Evolutionary conservation across 2,329 filamentous ascomycete species (phyloP), one percentile per base, ranked within the genome.

Genomic region (Colletotrichum spinosum): DNA sequence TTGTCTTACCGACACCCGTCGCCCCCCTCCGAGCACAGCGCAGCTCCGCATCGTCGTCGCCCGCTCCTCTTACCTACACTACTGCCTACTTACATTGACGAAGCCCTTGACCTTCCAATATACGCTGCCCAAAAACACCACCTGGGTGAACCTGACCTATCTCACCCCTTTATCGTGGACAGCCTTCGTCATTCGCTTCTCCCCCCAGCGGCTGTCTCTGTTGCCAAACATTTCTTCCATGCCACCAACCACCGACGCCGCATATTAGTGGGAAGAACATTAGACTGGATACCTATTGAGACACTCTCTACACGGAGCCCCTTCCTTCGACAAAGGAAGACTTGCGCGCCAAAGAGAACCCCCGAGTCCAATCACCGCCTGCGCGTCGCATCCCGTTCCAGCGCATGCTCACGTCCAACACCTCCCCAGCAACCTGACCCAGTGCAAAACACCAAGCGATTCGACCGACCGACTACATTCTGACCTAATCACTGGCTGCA

Each of bases 381-480:
- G 63, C 63, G 53, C 58, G 58, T 65, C 63, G 63, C 63, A 65
- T 62, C 63, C 53, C 38, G 37, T 63, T 37, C 35, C 62, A 65
- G 63, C 58, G 63, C 63, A 65, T 62, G 58, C 52, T 62, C 63
- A 62, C 52, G 49, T 42, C 63, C 63, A 65, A 63, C 56, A 62
- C 63, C 46, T 62, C 48, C 42, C 41, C 41, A 65, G 63, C 58
- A 56, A 65, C 63, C 59, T 52, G 56, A 57, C 59, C 58, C 41
- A 62, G 58, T 65, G 63, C 63, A 65, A 65, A 62, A 65, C 58
- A 65, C 62, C 53, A 57, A 39, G 60, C 62, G 62, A 62, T 25
- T 46, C 55, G 50, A 59, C 53, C 39, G n/a, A 60, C 49, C 60
- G 48, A 63, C 58, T 25, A 25, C 25, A 39, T 12, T 44, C 33